phyloP scores from a whole-genome alignment of 176 grass and related monocot species.

The Sorghum bicolor region DNA sequence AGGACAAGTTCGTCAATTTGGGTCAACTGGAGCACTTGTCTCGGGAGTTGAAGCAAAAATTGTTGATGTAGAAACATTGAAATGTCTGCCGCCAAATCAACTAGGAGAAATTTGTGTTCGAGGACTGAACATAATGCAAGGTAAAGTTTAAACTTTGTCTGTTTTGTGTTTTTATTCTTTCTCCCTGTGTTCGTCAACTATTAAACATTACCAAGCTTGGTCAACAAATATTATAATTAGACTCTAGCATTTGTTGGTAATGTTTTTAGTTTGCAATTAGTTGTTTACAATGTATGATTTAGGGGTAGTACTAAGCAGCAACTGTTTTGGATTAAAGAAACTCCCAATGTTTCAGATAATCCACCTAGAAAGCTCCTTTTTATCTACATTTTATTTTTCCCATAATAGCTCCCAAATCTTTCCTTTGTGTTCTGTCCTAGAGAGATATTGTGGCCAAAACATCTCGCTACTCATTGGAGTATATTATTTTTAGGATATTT shows the following conservation, averaged over 20 bases:
- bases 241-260: neutral
- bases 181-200: neutral
- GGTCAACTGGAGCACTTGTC: constrained; percentile 75
- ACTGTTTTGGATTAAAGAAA: neutral
- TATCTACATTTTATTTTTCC: neutral
- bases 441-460: neutral
- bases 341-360: neutral
- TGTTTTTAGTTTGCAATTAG: neutral
- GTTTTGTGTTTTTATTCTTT: neutral
- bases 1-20: constrained; percentile 51
- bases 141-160: constrained; percentile 19
- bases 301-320: neutral
- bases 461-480: constrained; percentile 1
- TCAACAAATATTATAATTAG: neutral
- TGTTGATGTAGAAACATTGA: constrained; percentile 52
- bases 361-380: neutral
- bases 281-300: neutral
- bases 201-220: neutral
- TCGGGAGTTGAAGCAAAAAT: constrained; percentile 72
- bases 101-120: constrained; percentile 81
- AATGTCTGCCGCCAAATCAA: constrained; percentile 68
- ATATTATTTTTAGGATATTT: constrained; percentile 65
- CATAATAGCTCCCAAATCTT: neutral
- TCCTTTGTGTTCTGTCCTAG: neutral
- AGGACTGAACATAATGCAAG: constrained; percentile 91